phyloP scores from a whole-genome alignment of 495 filamentous ascomycete species.

The Penicillium cinerascens region DNA sequence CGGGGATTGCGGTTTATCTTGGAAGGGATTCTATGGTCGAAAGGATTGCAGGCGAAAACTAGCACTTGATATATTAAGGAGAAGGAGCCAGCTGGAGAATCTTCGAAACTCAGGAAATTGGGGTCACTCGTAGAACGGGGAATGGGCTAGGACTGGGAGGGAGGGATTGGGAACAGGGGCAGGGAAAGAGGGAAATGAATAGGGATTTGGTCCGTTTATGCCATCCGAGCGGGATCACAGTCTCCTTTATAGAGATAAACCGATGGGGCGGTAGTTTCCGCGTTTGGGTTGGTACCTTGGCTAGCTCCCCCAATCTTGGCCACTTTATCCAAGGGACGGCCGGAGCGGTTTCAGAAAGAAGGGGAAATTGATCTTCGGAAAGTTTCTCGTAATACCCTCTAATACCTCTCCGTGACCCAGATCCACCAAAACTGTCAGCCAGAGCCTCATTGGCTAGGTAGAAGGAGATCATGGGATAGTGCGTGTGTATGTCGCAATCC shows the following conservation, averaged over 20 bases:
- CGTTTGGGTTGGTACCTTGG: neutral
- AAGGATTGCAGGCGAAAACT: conserved; percentile 15
- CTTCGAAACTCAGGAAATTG: neutral
- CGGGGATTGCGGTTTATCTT: conserved; percentile 3
- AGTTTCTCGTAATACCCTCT: too few species aligned
- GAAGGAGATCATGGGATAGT: neutral
- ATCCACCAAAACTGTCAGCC: too few species aligned
- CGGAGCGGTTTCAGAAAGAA: too few species aligned
- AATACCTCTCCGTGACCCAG: too few species aligned
- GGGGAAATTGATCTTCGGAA: too few species aligned
- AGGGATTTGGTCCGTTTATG: neutral
- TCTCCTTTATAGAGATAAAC: neutral
- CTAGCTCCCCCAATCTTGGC: neutral
- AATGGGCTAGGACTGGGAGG: neutral
- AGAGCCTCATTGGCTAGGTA: neutral
- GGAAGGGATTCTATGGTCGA: conserved; percentile 14
- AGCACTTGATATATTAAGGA: conserved; percentile 6
- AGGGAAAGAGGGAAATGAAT: neutral
- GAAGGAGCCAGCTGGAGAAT: neutral
- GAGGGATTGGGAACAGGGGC: neutral
- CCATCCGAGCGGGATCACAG: neutral
- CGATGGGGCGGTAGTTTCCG: neutral
- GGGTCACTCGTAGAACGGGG: neutral
- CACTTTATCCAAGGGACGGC: neutral
- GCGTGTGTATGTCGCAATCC: neutral